These are phyloP conservation scores for Cercophora newfieldiana DNA, from an alignment of 495 filamentous ascomycete species.

Conservation along the genomic window DNA sequence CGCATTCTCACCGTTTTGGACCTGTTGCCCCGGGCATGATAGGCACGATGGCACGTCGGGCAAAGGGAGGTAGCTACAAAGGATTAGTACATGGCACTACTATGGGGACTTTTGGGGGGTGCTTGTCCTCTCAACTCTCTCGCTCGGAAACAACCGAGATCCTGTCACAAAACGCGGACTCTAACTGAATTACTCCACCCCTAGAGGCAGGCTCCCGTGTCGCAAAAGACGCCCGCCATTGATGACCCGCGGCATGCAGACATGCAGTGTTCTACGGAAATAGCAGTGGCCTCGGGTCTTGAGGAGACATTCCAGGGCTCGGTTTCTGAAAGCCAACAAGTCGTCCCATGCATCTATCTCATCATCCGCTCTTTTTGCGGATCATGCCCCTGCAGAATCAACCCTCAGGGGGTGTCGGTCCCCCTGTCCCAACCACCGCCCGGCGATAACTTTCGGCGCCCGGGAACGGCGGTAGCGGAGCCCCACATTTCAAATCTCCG, in stretches of 20 bases:
- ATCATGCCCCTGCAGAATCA: background rate
- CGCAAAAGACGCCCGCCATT: background rate
- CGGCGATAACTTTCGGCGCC: background rate
- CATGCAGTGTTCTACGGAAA: background rate
- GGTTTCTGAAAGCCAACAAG: background rate
- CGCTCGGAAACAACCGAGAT: conserved; percentile 7
- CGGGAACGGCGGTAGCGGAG: background rate
- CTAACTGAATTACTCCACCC: background rate
- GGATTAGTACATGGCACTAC: background rate
- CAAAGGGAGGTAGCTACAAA: background rate
- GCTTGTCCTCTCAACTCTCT: background rate
- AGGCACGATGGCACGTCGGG: background rate
- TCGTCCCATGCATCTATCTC: background rate
- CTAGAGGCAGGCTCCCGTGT: background rate
- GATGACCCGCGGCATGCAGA: background rate
- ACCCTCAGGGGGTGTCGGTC: background rate
- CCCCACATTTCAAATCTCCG: background rate
- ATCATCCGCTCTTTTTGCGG: background rate
- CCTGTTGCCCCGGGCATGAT: background rate
- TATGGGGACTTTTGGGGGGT: background rate
- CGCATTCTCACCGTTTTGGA: background rate
- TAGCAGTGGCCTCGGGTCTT: background rate
- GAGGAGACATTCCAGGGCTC: background rate
- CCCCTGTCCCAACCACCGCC: background rate
- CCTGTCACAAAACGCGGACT: background rate